Evolutionary conservation across 768 basidiomycete species (phyloP).

Genomic region (Podaxis sp.): DNA sequence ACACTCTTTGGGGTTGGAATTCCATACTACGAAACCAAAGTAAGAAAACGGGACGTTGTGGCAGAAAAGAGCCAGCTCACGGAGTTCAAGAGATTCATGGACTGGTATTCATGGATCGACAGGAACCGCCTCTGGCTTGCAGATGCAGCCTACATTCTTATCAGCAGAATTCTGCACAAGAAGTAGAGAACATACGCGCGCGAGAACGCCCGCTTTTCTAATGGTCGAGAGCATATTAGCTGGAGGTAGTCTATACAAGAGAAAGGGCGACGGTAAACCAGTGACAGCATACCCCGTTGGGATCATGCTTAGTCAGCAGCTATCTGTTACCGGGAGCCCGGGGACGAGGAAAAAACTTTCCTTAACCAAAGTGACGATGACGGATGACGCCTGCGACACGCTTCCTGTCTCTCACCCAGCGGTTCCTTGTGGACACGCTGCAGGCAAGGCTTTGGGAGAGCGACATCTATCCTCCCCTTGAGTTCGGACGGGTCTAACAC

Average conservation of each 20-base stretch:
- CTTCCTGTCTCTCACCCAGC: slow-evolving; percentile 76
- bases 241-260: slow-evolving; percentile 21
- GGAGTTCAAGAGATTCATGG: slow-evolving; percentile 90
- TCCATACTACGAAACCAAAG: slow-evolving; percentile 66
- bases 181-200: slow-evolving; percentile 48
- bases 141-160: slow-evolving; percentile 52
- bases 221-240: slow-evolving; percentile 64
- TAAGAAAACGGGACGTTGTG: slow-evolving; percentile 6
- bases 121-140: slow-evolving; percentile 87
- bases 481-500: slow-evolving; percentile 63
- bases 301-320: slow-evolving; percentile 45
- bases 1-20: slow-evolving; percentile 93
- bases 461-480: slow-evolving; percentile 61
- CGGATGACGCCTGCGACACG: slow-evolving; percentile 45
- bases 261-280: neutral
- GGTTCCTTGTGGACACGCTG: slow-evolving; percentile 27
- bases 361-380: slow-evolving; percentile 74
- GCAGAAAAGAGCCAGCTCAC: slow-evolving; percentile 39
- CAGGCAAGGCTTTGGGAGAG: slow-evolving; percentile 64
- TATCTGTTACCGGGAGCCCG: slow-evolving; percentile 12
- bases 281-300: slow-evolving; percentile 1
- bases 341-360: slow-evolving; percentile 12
- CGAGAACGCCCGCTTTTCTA: slow-evolving; percentile 60
- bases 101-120: slow-evolving; percentile 98
- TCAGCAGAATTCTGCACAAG: slow-evolving; percentile 5